A percentile compares a stretch with the other conserved stretches of the same genome.
Evolutionary conservation across 257 asterid genomes (phyloP).

Genomic region (Primulina huaijiensis): DNA sequence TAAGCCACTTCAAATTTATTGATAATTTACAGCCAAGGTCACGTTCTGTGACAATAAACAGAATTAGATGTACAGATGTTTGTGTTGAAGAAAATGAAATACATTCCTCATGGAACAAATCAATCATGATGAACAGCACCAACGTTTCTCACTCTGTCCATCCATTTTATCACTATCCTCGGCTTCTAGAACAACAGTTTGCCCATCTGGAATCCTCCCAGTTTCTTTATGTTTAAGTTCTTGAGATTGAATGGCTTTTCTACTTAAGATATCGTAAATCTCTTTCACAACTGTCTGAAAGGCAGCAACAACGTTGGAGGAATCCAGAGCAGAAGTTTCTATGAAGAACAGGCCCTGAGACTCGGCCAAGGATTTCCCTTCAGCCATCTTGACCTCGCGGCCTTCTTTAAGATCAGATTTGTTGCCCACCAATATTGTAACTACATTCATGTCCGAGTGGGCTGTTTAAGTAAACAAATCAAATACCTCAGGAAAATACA

Average conservation of each 20-base stretch:
- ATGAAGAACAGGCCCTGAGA: slow-evolving; percentile 77
- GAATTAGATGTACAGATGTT: no score
- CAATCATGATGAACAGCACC: slow-evolving; percentile 64
- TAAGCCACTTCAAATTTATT: no score
- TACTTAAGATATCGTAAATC: slow-evolving; percentile 73
- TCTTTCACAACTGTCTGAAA: slow-evolving; percentile 85
- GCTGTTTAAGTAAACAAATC: slow-evolving; percentile 40
- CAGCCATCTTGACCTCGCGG: slow-evolving; percentile 81
- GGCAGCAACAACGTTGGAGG: slow-evolving; percentile 75
- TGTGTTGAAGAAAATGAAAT: no score
- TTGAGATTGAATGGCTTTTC: slow-evolving; percentile 95
- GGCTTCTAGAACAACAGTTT: slow-evolving; percentile 66
- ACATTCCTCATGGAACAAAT: no score
- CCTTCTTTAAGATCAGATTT: slow-evolving; percentile 86
- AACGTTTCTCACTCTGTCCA: slow-evolving; percentile 40
- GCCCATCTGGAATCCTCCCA: slow-evolving; percentile 50
- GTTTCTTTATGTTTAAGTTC: slow-evolving; percentile 67
- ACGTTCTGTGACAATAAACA: no score
- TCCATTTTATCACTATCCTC: slow-evolving; percentile 48
- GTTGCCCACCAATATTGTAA: slow-evolving; percentile 86
- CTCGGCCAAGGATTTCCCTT: slow-evolving; percentile 85
- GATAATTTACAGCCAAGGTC: no score
- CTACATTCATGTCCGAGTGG: slow-evolving; percentile 95
- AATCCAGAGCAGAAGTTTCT: slow-evolving; percentile 92
- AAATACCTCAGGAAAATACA: not conserved